phyloP scores from a whole-genome alignment of 371 early-diverging fungal species.

The Rhizopus arrhizus region DNA sequence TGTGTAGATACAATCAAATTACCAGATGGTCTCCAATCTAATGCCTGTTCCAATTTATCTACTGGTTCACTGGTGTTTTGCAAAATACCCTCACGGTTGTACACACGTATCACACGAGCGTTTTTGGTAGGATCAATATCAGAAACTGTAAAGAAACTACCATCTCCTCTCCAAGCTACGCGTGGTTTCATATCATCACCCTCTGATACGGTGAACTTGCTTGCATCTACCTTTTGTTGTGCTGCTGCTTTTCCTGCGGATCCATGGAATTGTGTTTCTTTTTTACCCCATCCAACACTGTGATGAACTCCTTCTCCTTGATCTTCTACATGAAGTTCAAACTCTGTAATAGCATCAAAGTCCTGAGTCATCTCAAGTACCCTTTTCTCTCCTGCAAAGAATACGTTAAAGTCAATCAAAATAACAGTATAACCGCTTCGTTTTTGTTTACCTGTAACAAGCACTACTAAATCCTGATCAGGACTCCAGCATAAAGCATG shows the following conservation, averaged over 20 bases:
- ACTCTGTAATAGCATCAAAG: conserved; percentile 86
- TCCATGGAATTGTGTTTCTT: conserved; percentile 98
- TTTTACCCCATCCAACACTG: conserved; percentile 96
- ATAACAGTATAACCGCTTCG: background rate
- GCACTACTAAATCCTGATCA: conserved; percentile 84
- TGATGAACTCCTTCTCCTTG: conserved; percentile 75
- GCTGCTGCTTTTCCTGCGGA: conserved; percentile 84
- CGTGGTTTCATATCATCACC: conserved; percentile 80
- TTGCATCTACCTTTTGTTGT: conserved; percentile 54
- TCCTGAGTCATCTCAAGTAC: conserved; percentile 91
- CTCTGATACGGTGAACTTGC: conserved; percentile 55
- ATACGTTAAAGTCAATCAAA: background rate
- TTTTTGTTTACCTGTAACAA: conserved; percentile 70
- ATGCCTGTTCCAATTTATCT: conserved; percentile 76
- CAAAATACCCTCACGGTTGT: conserved; percentile 83
- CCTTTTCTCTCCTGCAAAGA: conserved; percentile 62
- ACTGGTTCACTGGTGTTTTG: conserved; percentile 84
- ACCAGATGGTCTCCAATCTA: conserved; percentile 90
- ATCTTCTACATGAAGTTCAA: conserved; percentile 67
- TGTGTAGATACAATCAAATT: conserved; percentile 87
- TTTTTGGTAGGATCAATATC: conserved; percentile 60
- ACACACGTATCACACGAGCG: conserved; percentile 77
- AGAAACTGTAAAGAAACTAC: conserved; percentile 75
- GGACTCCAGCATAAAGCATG: conserved; percentile 87
- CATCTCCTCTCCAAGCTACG: conserved; percentile 93